A percentile compares a stretch with the other conserved stretches of the same genome.
Conservation (phyloP, 2,329 filamentous ascomycete species). For the Pseudogymnoascus sp. region DNA sequence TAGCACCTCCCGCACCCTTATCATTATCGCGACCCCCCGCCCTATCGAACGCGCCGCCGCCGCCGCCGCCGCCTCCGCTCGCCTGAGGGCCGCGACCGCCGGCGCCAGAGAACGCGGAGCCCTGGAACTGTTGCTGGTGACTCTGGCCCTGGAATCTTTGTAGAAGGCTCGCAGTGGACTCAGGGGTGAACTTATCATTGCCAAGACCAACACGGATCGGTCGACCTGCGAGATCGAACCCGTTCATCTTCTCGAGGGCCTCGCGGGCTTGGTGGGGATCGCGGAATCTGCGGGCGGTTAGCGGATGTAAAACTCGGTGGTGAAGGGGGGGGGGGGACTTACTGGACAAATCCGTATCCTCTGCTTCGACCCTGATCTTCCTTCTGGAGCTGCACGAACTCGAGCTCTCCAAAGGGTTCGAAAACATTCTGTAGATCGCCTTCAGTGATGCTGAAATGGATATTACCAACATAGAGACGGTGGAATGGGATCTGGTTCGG, state of each 20-base stretch:
- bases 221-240: slow-evolving; percentile 93
- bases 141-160: slow-evolving; percentile 83
- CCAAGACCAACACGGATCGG: slow-evolving; percentile 97
- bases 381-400: slow-evolving; percentile 95
- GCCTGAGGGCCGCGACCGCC: slow-evolving; percentile 80
- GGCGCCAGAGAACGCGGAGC: slow-evolving; percentile 82
- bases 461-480: slow-evolving; percentile 96
- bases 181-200: slow-evolving; percentile 99
- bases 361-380: slow-evolving; percentile 85
- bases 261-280: slow-evolving; percentile 87
- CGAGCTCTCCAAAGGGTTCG: slow-evolving; percentile 92
- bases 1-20: slow-evolving; percentile 78
- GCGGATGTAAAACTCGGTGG: slow-evolving; percentile 15
- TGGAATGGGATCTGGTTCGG: slow-evolving; percentile 90
- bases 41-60: slow-evolving; percentile 67
- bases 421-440: slow-evolving; percentile 93
- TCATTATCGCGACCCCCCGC: slow-evolving; percentile 82
- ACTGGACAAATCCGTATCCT: slow-evolving; percentile 99
- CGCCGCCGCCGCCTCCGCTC: slow-evolving; percentile 43
- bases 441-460: slow-evolving; percentile 98
- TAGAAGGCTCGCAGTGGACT: slow-evolving; percentile 85
- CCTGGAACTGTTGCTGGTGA: slow-evolving; percentile 65
- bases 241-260: slow-evolving; percentile 98
- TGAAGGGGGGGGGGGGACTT: slow-evolving; percentile 34
- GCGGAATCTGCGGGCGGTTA: slow-evolving; percentile 58